A percentile compares a stretch with the other conserved stretches of the same genome.
Evolutionary conservation across 1,284 basidiomycete species (phyloP).

Genomic region (Cryptococcus floricola): DNA sequence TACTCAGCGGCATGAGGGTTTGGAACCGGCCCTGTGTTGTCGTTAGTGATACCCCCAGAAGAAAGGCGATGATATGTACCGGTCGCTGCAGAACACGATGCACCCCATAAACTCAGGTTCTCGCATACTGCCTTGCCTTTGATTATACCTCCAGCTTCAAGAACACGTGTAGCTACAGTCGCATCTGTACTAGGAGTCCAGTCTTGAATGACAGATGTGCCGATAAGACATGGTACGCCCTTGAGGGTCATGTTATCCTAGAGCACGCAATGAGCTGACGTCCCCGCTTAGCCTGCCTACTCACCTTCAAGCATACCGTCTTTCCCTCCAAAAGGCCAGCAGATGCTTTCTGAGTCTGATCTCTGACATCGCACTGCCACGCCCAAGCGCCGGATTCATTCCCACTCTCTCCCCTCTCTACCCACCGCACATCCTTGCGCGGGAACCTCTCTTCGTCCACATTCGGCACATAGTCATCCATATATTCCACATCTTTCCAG

Average conservation of each 20-base stretch:
- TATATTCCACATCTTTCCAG: slow-evolving; percentile 26
- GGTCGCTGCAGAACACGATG: slow-evolving; percentile 11
- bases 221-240: slow-evolving; percentile 29
- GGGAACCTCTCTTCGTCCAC: slow-evolving; percentile 29
- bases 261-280: background rate
- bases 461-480: slow-evolving; percentile 32
- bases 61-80: slow-evolving; percentile 23
- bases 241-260: slow-evolving; percentile 30
- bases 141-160: slow-evolving; percentile 51
- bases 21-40: slow-evolving; percentile 44
- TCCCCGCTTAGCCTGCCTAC: background rate
- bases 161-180: slow-evolving; percentile 52
- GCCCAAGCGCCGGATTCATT: slow-evolving; percentile 34
- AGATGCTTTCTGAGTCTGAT: background rate
- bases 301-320: slow-evolving; percentile 34
- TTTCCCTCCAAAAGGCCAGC: slow-evolving; percentile 22
- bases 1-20: slow-evolving; percentile 53
- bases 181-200: slow-evolving; percentile 48
- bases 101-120: slow-evolving; percentile 27
- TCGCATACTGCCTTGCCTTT: slow-evolving; percentile 52
- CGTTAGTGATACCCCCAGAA: slow-evolving; percentile 50
- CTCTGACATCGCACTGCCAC: slow-evolving; percentile 20
- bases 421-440: slow-evolving; percentile 18
- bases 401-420: slow-evolving; percentile 11
- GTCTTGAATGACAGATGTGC: slow-evolving; percentile 24